phyloP scores from a whole-genome alignment of 441 rosid species.

The Erysimum cheiri region DNA sequence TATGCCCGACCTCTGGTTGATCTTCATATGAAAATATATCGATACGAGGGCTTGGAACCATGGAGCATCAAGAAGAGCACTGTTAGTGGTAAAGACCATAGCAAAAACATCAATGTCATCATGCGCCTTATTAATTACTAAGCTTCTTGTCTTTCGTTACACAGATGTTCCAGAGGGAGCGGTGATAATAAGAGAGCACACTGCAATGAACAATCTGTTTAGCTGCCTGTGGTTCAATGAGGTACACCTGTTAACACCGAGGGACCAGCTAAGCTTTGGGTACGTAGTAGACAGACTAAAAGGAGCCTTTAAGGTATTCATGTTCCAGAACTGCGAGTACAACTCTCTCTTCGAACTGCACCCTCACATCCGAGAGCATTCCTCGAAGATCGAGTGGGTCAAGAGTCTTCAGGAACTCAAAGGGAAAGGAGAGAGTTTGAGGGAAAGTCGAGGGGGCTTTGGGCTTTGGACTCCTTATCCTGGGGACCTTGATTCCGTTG shows the following conservation, averaged over 20 bases:
- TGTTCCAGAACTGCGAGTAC: conserved; percentile 97
- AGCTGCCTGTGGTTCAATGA: conserved; percentile 98
- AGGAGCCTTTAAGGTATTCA: conserved; percentile 69
- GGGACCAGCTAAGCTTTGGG: conserved; percentile 97
- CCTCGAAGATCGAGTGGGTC: conserved; percentile 95
- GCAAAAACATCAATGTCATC: conserved; percentile 7
- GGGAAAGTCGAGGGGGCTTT: conserved; percentile 89
- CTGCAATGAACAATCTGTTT: conserved; percentile 77
- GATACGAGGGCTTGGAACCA: conserved; percentile 85
- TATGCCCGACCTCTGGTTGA: conserved; percentile 94
- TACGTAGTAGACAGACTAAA: conserved; percentile 79
- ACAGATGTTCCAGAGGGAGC: conserved; percentile 99
- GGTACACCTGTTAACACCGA: conserved; percentile 89
- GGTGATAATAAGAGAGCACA: conserved; percentile 82
- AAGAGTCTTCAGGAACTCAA: conserved; percentile 71
- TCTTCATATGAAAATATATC: conserved; percentile 92
- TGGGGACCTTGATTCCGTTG: conserved; percentile 72
- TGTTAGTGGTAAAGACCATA: conserved; percentile 66
- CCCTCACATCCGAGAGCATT: conserved; percentile 93
- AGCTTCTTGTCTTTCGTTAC: conserved; percentile 17
- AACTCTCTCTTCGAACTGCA: conserved; percentile 83
- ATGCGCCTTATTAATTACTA: conserved; percentile 14
- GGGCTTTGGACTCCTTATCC: conserved; percentile 98
- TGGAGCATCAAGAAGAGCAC: conserved; percentile 82
- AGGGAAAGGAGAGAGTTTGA: conserved; percentile 82